Percentiles rank a stretch among this genome's conserved stretches.
These are phyloP conservation scores for Rhizopogon sp. DNA, from an alignment of 768 basidiomycete genomes.

Conservation along the genomic window DNA sequence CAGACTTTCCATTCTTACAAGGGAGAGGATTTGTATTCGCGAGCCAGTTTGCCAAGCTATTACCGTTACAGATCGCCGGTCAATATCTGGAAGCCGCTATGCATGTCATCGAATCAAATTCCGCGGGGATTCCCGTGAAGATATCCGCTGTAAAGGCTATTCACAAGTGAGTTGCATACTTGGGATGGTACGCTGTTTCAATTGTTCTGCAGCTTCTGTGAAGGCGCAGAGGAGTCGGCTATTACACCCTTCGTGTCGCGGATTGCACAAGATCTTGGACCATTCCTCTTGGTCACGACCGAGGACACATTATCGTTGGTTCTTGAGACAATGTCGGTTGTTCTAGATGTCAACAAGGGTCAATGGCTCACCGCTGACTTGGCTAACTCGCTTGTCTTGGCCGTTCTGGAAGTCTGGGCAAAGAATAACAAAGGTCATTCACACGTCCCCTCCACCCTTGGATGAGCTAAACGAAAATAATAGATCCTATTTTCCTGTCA, in stretches of 20 bases:
- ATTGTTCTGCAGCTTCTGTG: conserved; percentile 56
- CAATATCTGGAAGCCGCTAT: conserved; percentile 89
- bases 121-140: conserved; percentile 82
- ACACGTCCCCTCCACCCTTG: neutral
- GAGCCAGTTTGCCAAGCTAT: conserved; percentile 74
- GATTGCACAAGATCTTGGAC: conserved; percentile 77
- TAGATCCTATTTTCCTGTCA: conserved; percentile 87
- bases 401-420: conserved; percentile 77
- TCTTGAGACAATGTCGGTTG: conserved; percentile 77
- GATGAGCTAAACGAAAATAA: conserved; percentile 3
- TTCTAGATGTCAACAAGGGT: conserved; percentile 68
- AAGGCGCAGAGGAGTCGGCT: conserved; percentile 51
- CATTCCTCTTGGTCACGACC: conserved; percentile 72
- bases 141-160: conserved; percentile 92
- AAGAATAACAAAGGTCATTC: conserved; percentile 77
- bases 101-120: conserved; percentile 71
- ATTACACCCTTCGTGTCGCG: conserved; percentile 62
- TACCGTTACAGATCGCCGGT: conserved; percentile 67
- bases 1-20: conserved; percentile 90
- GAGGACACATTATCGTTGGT: conserved; percentile 89
- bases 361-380: conserved; percentile 69
- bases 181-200: neutral
- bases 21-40: conserved; percentile 94
- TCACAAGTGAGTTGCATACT: conserved; percentile 64
- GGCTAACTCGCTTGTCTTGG: conserved; percentile 58